Percentiles rank a stretch among this genome's conserved stretches.
Evolutionary conservation across 495 filamentous ascomycete species (phyloP).

Genomic region (Hypoxylon cercidicola): DNA sequence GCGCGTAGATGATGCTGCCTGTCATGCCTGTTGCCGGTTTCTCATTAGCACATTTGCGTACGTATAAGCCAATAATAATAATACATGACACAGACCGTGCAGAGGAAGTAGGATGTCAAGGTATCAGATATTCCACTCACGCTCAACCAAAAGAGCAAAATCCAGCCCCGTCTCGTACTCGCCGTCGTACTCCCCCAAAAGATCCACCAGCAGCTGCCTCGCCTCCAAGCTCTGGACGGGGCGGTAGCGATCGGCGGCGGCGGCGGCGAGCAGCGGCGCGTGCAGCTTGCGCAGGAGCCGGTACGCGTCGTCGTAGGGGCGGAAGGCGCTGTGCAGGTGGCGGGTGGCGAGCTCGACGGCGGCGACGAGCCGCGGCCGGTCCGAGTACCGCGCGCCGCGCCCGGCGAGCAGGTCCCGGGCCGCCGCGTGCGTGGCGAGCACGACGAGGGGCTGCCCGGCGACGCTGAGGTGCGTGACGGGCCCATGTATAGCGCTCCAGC

Average conservation of each 20-base stretch:
- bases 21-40: too few species aligned
- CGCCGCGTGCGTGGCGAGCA: conserved; percentile 42
- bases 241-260: conserved; percentile 54
- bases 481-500: conserved; percentile 57
- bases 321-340: conserved; percentile 42
- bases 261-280: conserved; percentile 35
- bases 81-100: neutral
- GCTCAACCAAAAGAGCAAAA: neutral
- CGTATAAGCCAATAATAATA: too few species aligned
- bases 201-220: conserved; percentile 23
- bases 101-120: neutral
- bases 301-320: conserved; percentile 35
- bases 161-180: neutral
- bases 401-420: conserved; percentile 49
- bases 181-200: conserved; percentile 8
- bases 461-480: conserved; percentile 50
- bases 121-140: neutral
- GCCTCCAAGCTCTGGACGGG: conserved; percentile 32
- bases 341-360: conserved; percentile 53
- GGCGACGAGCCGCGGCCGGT: conserved; percentile 35
- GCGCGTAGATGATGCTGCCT: conserved; percentile 45
- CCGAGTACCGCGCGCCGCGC: conserved; percentile 37
- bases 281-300: conserved; percentile 33
- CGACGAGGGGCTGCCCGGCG: conserved; percentile 42
- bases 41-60: too few species aligned